phyloP scores from a whole-genome alignment of 495 filamentous ascomycete genomes.

The Penicillium steckii region DNA sequence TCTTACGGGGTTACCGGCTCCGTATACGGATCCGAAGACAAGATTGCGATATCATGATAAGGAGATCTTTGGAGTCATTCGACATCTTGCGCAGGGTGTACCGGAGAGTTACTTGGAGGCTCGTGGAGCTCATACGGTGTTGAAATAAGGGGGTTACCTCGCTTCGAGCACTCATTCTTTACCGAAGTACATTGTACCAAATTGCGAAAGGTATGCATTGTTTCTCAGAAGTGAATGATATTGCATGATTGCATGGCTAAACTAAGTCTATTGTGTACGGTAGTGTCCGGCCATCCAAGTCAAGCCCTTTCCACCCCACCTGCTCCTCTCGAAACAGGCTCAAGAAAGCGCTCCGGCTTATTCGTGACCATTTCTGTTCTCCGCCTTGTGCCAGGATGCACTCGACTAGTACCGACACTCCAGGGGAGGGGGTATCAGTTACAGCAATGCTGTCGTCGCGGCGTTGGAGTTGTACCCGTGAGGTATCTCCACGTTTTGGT shows the following conservation, averaged over 20 bases:
- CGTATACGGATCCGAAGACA: conserved; percentile 92
- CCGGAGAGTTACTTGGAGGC: conserved; percentile 87
- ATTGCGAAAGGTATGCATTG: no score
- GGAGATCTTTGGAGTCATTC: conserved; percentile 82
- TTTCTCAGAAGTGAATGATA: neutral
- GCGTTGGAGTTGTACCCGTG: conserved; percentile 28
- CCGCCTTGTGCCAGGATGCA: conserved; percentile 50
- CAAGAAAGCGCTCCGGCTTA: conserved; percentile 94
- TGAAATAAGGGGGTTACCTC: conserved; percentile 60
- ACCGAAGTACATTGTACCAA: neutral
- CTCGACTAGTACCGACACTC: conserved; percentile 53
- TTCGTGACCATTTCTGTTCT: conserved; percentile 69
- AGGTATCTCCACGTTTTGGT: no score
- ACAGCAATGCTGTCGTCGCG: conserved; percentile 59
- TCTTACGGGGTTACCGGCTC: conserved; percentile 82
- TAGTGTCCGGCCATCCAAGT: conserved; percentile 74
- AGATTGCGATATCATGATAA: conserved; percentile 83
- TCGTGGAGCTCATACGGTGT: conserved; percentile 83
- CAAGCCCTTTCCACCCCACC: conserved; percentile 84
- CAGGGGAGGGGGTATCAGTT: conserved; percentile 51
- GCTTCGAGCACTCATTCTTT: neutral
- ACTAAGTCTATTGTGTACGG: neutral
- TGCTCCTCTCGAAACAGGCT: conserved; percentile 71
- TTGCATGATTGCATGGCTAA: no score
- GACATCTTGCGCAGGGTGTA: conserved; percentile 71